Evolutionary conservation across 2,329 filamentous ascomycete genomes (phyloP).

Genomic region (Paecilomyces sp.): DNA sequence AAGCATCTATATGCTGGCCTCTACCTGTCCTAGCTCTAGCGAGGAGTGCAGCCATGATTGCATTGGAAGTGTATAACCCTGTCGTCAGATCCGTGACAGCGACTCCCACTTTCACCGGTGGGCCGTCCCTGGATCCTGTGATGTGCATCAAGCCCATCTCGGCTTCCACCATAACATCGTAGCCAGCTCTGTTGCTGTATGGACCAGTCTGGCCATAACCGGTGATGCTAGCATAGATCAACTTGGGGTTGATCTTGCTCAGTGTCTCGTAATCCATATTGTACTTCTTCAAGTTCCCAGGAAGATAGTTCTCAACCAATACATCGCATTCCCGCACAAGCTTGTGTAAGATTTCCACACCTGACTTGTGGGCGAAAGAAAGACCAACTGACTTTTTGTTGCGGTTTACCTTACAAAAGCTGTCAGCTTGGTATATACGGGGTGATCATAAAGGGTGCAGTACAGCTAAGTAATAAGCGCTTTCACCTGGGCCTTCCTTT

Average conservation of each 20-base stretch:
- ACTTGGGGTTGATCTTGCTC: slow-evolving; percentile 68
- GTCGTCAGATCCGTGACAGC: slow-evolving; percentile 95
- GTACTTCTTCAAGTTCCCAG: slow-evolving; percentile 84
- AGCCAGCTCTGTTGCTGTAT: slow-evolving; percentile 78
- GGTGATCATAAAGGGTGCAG: slow-evolving; percentile 13
- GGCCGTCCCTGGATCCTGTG: slow-evolving; percentile 77
- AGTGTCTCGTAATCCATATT: slow-evolving; percentile 79
- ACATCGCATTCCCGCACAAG: slow-evolving; percentile 82
- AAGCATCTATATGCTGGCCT: slow-evolving; percentile 88
- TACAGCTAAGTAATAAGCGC: slow-evolving; percentile 89
- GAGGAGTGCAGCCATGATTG: slow-evolving; percentile 90
- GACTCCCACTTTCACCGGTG: slow-evolving; percentile 94
- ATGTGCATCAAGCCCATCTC: slow-evolving; percentile 99
- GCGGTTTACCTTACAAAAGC: slow-evolving; percentile 65
- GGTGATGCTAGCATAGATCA: slow-evolving; percentile 95
- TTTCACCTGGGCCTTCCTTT: slow-evolving; percentile 68
- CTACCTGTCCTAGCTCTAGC: slow-evolving; percentile 64
- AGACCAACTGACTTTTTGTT: slow-evolving; percentile 94
- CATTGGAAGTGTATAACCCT: slow-evolving; percentile 88
- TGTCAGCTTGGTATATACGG: not conserved
- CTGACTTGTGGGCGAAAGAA: slow-evolving; percentile 79
- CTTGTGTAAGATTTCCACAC: slow-evolving; percentile 79
- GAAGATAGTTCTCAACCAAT: slow-evolving; percentile 94
- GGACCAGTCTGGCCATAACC: slow-evolving; percentile 95
- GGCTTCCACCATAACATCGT: slow-evolving; percentile 99